Percentiles rank a stretch among this genome's conserved stretches.
Evolutionary conservation across 2,329 filamentous ascomycete species (phyloP).

Genomic region (Fusarium ambrosium): DNA sequence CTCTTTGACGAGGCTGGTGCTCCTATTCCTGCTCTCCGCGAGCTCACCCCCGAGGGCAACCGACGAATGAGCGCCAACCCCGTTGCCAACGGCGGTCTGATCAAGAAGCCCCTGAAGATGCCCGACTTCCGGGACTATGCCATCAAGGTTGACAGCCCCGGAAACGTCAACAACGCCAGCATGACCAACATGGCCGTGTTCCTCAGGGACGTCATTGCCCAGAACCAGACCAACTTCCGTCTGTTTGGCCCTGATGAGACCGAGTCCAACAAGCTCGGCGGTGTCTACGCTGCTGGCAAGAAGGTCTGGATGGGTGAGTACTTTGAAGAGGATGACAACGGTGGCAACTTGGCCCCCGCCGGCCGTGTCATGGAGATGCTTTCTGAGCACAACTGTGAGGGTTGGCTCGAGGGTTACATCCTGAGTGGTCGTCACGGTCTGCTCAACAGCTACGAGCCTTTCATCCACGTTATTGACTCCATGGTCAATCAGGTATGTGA

Average conservation of each 20-base stretch:
- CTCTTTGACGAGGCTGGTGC: constrained; percentile 75
- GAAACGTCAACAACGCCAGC: constrained; percentile 68
- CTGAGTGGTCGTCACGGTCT: constrained; percentile 81
- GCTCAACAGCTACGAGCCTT: constrained; percentile 86
- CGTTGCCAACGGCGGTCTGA: constrained; percentile 77
- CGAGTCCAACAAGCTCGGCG: constrained; percentile 81
- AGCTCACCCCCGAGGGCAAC: constrained; percentile 74
- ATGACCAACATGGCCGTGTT: constrained; percentile 79
- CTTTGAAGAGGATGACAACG: constrained; percentile 81
- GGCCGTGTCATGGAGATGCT: constrained; percentile 88
- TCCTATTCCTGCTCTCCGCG: constrained; percentile 72
- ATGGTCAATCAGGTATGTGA: constrained; percentile 81
- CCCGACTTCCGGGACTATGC: constrained; percentile 79
- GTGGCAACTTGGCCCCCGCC: constrained; percentile 73
- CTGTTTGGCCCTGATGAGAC: constrained; percentile 86
- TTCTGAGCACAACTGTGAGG: constrained; percentile 84
- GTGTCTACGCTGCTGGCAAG: constrained; percentile 80
- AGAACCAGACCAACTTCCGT: constrained; percentile 77
- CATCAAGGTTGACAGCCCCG: constrained; percentile 72
- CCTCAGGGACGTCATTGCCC: constrained; percentile 75
- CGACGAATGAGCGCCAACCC: constrained; percentile 84
- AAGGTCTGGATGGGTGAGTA: constrained; percentile 87
- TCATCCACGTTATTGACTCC: constrained; percentile 85
- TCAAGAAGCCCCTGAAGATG: constrained; percentile 76
- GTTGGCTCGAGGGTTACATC: constrained; percentile 84